These are phyloP conservation scores for Diversispora epigaea DNA, from an alignment of 192 early-diverging fungal species.

Conservation along the genomic window DNA sequence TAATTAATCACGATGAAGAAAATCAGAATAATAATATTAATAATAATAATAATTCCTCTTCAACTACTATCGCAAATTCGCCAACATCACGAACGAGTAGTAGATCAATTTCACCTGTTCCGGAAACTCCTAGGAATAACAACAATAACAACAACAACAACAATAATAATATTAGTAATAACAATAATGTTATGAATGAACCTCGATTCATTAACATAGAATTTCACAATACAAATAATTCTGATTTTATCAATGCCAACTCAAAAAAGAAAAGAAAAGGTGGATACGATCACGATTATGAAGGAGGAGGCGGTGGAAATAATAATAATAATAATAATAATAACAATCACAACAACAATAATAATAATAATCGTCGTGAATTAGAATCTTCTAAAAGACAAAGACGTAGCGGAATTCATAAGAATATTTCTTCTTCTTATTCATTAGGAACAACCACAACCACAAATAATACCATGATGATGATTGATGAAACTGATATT, in stretches of 20 bases:
- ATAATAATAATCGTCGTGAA: conserved; percentile 1
- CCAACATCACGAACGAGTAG: conserved; percentile 11
- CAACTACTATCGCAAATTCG: background rate
- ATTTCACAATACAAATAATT: background rate
- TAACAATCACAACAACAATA: too few relatives aligned
- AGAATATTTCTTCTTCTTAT: background rate
- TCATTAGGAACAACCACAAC: background rate
- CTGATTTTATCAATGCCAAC: background rate
- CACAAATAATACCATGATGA: background rate
- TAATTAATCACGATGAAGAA: conserved; percentile 30
- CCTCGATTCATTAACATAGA: background rate
- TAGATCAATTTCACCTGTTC: background rate
- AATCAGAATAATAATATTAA: too few relatives aligned
- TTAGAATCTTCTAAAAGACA: conserved; percentile 9
- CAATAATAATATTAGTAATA: background rate
- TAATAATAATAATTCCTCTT: background rate
- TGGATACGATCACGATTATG: background rate
- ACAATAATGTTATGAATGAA: conserved; percentile 6
- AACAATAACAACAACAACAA: background rate
- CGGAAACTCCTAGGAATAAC: background rate
- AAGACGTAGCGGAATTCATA: background rate
- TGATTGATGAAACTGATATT: background rate
- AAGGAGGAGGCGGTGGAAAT: background rate
- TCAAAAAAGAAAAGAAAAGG: conserved; percentile 27
- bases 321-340: too few relatives aligned